Evolutionary conservation across 2,329 filamentous ascomycete species (phyloP).

Genomic region (Coniosporium uncinatum): DNA sequence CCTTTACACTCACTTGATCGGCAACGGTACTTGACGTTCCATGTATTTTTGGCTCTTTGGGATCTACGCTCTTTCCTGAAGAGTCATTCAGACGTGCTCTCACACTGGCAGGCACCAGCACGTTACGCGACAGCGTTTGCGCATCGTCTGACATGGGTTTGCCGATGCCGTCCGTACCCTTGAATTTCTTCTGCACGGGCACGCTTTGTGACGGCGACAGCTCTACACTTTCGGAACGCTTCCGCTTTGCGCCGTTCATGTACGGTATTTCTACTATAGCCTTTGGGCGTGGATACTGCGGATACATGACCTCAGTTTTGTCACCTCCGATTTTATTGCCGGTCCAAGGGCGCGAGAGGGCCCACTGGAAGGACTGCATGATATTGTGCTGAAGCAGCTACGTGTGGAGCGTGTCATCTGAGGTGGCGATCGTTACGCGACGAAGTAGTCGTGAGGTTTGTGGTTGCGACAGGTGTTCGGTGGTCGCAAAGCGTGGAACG

Average conservation of each 20-base stretch:
- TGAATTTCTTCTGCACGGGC: slow-evolving; percentile 22
- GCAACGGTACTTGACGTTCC: too few species aligned
- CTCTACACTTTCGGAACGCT: slow-evolving; percentile 44
- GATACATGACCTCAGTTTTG: neutral
- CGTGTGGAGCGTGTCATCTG: neutral
- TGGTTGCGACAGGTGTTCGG: neutral
- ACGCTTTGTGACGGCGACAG: slow-evolving; percentile 17
- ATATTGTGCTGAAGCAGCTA: neutral
- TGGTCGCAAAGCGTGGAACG: neutral
- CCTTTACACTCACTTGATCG: too few species aligned
- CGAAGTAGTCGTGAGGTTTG: neutral
- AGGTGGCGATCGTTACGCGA: neutral
- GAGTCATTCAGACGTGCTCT: neutral
- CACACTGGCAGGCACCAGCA: neutral
- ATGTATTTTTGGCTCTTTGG: neutral
- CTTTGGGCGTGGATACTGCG: neutral
- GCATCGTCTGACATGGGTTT: neutral
- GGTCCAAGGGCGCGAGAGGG: neutral
- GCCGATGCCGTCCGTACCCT: slow-evolving; percentile 12
- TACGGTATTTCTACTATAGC: slow-evolving; percentile 36
- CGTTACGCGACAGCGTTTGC: neutral
- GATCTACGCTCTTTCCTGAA: neutral
- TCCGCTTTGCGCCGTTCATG: slow-evolving; percentile 51
- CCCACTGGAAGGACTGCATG: too few species aligned
- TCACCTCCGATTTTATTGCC: neutral